A percentile compares a stretch with the other conserved stretches of the same genome.
Conservation (phyloP, 192 early-diverging fungal species). For the Podochytrium sp. region DNA sequence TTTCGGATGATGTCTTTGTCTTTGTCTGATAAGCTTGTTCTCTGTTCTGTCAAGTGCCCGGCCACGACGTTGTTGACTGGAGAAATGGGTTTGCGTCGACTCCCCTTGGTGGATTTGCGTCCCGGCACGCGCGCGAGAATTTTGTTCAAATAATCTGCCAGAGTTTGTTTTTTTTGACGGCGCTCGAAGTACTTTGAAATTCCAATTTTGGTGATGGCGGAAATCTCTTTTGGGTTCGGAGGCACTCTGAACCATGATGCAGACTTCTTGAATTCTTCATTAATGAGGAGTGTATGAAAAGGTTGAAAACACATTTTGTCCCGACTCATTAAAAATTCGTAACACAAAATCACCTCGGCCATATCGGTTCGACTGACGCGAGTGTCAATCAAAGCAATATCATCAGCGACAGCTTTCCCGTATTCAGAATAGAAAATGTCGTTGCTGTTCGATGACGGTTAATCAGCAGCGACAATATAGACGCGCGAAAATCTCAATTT, state of each 20-base stretch:
- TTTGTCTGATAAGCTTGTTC: too few relatives aligned
- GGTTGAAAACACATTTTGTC: background rate
- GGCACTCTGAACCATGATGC: slow-evolving; percentile 22
- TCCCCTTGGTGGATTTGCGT: slow-evolving; percentile 40
- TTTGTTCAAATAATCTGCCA: too few relatives aligned
- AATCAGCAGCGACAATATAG: too few relatives aligned
- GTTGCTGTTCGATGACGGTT: too few relatives aligned
- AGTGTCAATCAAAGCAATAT: too few relatives aligned
- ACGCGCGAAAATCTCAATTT: too few relatives aligned
- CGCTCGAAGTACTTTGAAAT: slow-evolving; percentile 7
- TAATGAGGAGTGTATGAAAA: background rate
- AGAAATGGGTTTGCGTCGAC: slow-evolving; percentile 38
- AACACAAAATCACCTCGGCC: background rate
- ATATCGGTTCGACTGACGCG: background rate
- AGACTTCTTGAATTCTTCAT: slow-evolving; percentile 26
- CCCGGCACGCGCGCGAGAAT: slow-evolving; percentile 36
- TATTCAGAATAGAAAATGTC: too few relatives aligned
- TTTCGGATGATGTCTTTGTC: background rate
- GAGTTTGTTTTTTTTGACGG: slow-evolving; percentile 18
- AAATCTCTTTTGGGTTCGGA: background rate
- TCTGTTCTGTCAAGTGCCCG: too few relatives aligned
- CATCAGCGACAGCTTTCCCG: too few relatives aligned
- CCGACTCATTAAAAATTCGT: slow-evolving; percentile 3
- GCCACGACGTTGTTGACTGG: too few relatives aligned
- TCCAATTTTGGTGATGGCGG: background rate